Evolutionary conservation across 371 early-diverging fungal species (phyloP).

Genomic region (Umbelopsis sp.): DNA sequence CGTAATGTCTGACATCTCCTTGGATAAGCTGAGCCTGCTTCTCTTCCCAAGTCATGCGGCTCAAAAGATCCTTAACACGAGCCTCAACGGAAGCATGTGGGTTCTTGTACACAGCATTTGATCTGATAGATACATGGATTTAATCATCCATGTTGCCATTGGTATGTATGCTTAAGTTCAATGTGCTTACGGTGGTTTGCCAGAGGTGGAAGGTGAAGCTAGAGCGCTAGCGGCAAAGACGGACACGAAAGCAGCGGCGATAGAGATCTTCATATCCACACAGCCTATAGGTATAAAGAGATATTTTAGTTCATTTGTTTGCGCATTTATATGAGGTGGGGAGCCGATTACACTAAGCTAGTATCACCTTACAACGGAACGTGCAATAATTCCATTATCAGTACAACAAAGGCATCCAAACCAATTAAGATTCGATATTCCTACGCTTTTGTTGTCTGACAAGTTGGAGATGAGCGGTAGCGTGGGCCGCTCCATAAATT

Average conservation of each 20-base stretch:
- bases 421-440: background rate
- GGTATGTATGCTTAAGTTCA: background rate
- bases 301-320: background rate
- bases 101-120: conserved; percentile 19
- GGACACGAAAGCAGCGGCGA: background rate
- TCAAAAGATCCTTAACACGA: conserved; percentile 29
- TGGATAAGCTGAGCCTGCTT: conserved; percentile 26
- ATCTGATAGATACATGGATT: background rate
- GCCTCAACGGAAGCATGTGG: conserved; percentile 22
- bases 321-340: background rate
- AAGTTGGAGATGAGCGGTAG: background rate
- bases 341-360: background rate
- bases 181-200: background rate
- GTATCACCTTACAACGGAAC: background rate
- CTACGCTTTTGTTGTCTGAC: background rate
- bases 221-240: background rate
- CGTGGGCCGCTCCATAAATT: background rate
- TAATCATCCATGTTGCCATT: background rate
- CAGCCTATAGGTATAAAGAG: background rate
- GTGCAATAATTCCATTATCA: conserved; percentile 1
- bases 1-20: conserved; percentile 22
- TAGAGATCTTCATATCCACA: background rate
- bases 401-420: background rate
- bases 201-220: background rate
- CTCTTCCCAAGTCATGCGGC: conserved; percentile 27